A percentile compares a stretch with the other conserved stretches of the same genome.
Evolutionary conservation across 1,284 basidiomycete species (phyloP).

Genomic region (Anthracocystis setariae): DNA sequence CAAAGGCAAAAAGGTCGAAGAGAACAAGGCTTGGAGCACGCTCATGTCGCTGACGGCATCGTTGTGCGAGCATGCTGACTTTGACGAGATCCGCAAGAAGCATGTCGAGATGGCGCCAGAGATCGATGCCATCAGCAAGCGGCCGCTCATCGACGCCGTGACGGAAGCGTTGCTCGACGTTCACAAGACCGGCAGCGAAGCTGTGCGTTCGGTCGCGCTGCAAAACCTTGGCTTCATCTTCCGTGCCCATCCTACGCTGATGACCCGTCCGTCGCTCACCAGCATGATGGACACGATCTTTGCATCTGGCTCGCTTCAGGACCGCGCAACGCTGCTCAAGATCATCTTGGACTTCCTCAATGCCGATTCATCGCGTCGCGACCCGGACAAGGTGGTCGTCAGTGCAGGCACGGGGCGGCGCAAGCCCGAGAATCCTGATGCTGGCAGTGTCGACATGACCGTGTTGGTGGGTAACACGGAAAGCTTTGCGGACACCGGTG

Average conservation of each 20-base stretch:
- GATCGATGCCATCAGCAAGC: constrained; percentile 69
- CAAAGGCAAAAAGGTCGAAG: constrained; percentile 38
- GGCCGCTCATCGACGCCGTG: constrained; percentile 82
- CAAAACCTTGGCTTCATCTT: constrained; percentile 87
- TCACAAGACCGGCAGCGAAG: constrained; percentile 74
- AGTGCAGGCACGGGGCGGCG: constrained; percentile 30
- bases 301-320: constrained; percentile 76
- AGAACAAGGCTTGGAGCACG: constrained; percentile 38
- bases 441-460: constrained; percentile 76
- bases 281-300: constrained; percentile 91
- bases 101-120: constrained; percentile 32
- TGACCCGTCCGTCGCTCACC: constrained; percentile 80
- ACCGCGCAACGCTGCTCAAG: constrained; percentile 78
- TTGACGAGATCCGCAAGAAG: constrained; percentile 77
- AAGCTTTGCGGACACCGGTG: constrained; percentile 94
- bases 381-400: constrained; percentile 41
- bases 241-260: constrained; percentile 87
- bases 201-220: constrained; percentile 75
- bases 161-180: constrained; percentile 78
- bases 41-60: constrained; percentile 69
- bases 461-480: constrained; percentile 93
- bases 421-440: constrained; percentile 69
- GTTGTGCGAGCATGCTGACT: constrained; percentile 86
- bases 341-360: constrained; percentile 79
- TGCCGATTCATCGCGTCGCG: constrained; percentile 39